Evolutionary conservation across 2,329 filamentous ascomycete species (phyloP).

Genomic region (Aspergillus pseudonomiae): DNA sequence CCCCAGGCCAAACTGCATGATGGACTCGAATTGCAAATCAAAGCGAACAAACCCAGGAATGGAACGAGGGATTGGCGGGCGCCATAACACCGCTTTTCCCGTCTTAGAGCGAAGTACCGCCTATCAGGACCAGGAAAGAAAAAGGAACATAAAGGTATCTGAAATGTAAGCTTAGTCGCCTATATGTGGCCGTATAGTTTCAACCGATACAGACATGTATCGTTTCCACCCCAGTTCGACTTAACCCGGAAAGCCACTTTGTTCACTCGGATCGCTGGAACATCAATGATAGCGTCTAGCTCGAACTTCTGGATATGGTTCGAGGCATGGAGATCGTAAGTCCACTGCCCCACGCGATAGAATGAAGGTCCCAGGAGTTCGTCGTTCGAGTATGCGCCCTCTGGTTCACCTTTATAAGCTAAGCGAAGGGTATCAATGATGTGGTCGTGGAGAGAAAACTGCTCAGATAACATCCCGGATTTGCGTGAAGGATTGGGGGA

Average conservation of each 20-base stretch:
- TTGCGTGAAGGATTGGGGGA: not conserved
- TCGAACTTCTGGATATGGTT: conserved; percentile 44
- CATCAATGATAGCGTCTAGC: conserved; percentile 42
- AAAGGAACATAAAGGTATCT: not conserved
- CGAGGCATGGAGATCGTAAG: conserved; percentile 39
- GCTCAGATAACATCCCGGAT: conserved; percentile 5
- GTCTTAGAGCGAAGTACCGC: not conserved
- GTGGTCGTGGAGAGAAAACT: conserved; percentile 30
- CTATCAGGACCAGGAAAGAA: not conserved
- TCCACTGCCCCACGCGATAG: conserved; percentile 44
- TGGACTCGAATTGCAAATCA: not conserved
- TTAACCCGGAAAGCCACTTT: conserved; percentile 46
- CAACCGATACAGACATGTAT: conserved; percentile 52
- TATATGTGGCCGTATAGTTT: conserved; percentile 45
- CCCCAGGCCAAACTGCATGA: not conserved
- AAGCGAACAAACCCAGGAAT: not conserved
- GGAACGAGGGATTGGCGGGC: not conserved
- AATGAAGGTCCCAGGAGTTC: conserved; percentile 38
- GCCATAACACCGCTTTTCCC: not conserved
- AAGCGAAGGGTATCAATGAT: conserved; percentile 36
- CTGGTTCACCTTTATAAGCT: conserved; percentile 33
- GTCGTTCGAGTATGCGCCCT: conserved; percentile 40
- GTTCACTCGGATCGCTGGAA: conserved; percentile 38
- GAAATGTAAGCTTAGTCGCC: not conserved
- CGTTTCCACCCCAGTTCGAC: conserved; percentile 47